These are phyloP conservation scores for Leccinum boreale DNA, from an alignment of 768 basidiomycete species.

Conservation along the genomic window DNA sequence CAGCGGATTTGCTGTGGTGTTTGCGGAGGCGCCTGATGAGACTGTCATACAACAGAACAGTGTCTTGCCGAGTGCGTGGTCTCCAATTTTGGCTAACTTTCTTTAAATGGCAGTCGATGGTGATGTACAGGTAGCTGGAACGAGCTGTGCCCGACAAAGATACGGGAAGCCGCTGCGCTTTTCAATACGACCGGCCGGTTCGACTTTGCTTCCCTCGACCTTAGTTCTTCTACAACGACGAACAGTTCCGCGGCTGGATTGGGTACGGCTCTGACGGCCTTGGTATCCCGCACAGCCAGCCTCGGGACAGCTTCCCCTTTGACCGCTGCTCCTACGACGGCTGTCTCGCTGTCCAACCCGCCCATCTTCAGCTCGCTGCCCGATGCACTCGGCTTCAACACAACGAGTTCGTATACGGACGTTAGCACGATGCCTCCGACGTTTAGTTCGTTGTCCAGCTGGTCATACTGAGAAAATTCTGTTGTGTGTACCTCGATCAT, in stretches of 20 bases:
- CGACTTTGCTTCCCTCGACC: conserved; percentile 12
- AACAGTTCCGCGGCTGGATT: neutral
- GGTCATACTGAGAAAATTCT: neutral
- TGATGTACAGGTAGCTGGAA: conserved; percentile 16
- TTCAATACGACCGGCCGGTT: conserved; percentile 20
- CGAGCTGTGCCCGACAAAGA: conserved; percentile 16
- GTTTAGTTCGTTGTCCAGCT: conserved; percentile 7
- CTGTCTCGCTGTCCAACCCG: neutral
- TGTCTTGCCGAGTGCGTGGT: conserved; percentile 18
- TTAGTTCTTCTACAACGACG: neutral
- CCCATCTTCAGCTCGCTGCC: neutral
- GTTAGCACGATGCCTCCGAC: conserved; percentile 17
- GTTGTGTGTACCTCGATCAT: neutral
- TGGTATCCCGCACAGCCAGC: neutral
- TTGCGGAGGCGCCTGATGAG: conserved; percentile 25
- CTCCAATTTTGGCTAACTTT: neutral
- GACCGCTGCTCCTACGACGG: neutral
- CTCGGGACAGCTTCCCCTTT: neutral
- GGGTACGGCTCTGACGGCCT: neutral
- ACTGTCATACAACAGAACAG: conserved; percentile 18
- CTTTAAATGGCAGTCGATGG: neutral
- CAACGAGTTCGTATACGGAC: conserved; percentile 11
- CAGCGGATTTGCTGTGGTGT: conserved; percentile 31
- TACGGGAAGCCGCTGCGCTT: conserved; percentile 15
- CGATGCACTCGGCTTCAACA: neutral